Percentiles rank a stretch among this genome's conserved stretches.
phyloP scores from a whole-genome alignment of 805 yeast species.

The Monosporozyma unispora region DNA sequence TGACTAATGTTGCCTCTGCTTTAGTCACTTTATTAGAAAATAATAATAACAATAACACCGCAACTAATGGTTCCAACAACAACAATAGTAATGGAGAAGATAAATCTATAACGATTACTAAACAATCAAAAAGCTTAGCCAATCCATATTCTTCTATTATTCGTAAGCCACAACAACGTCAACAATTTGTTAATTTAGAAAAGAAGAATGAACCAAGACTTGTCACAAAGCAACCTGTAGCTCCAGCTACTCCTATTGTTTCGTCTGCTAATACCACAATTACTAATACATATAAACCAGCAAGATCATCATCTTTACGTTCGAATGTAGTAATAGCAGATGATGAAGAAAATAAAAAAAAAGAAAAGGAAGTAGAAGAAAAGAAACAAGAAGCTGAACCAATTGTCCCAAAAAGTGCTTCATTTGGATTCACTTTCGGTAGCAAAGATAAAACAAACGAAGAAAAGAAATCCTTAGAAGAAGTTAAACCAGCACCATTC shows the following conservation, averaged over 20 bases:
- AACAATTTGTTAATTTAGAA: neutral
- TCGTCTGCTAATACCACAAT: neutral
- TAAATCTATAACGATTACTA: neutral
- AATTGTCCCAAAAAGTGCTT: slow-evolving; percentile 6
- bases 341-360: neutral
- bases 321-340: slow-evolving; percentile 24
- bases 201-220: slow-evolving; percentile 1
- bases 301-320: slow-evolving; percentile 32
- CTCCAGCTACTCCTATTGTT: neutral
- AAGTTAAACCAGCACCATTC: neutral
- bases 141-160: slow-evolving; percentile 36
- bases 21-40: slow-evolving; percentile 36
- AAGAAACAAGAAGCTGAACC: neutral
- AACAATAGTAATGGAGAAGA: neutral
- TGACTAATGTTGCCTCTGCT: slow-evolving; percentile 43
- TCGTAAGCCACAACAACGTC: slow-evolving; percentile 1
- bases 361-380: neutral
- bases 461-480: neutral
- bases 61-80: no score
- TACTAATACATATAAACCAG: slow-evolving; percentile 26
- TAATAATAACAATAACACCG: slow-evolving; percentile 12
- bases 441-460: neutral
- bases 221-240: slow-evolving; percentile 8
- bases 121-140: slow-evolving; percentile 20
- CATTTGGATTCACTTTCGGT: slow-evolving; percentile 8